Evolutionary conservation across 2,329 filamentous ascomycete species (phyloP), one percentile per base, ranked within the genome.

Genomic region (Fusarium tupiense): DNA sequence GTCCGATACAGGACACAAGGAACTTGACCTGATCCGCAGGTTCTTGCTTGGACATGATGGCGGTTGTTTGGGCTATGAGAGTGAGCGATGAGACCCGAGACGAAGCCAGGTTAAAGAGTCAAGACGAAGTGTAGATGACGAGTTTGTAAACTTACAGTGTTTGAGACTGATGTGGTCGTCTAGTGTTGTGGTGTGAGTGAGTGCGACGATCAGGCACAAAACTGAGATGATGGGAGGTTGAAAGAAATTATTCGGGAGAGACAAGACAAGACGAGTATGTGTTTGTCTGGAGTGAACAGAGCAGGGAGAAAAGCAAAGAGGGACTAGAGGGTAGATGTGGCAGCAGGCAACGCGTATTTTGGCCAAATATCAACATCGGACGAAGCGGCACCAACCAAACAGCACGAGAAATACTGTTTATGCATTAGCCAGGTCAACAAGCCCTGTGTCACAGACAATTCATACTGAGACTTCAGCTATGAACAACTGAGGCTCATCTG

Each of bases 1-100:
- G 82, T 61, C 87, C 86, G 80, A 93, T 91, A 82, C 92, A 93
- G 61, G 86, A 85, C 56, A 93, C 86, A 31, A 94, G 85, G 79
- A 94, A 93, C 70, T 87, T 88, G 82, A 93, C 86, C 75, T 92
- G 90, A 0, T 82, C 82, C 35, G 90, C 86, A 26, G 88, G 84
- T 35, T 89, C 86, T 29, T 83, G 82, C 66, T 84, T 80, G 44
- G 88, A 83, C 89, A 91, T 91, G 17, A 74, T 85, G 79, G 44
- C 61, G 62, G 72, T 67, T 80, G 59, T 59, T 76, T 56, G n/a
- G 24, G 35, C 66, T 76, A 35, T 46, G 29, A 58, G 46, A 49
- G 46, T 72, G 12, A 61, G 64, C 35, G 17, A 35, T 19, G 44
- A 37, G 57, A 10, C n/a, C n/a, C 16, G 31, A 63, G 10, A n/a